Base-by-base conservation (phyloP, 208 protist genomes). In the Leishmania gerbilli region DNA sequence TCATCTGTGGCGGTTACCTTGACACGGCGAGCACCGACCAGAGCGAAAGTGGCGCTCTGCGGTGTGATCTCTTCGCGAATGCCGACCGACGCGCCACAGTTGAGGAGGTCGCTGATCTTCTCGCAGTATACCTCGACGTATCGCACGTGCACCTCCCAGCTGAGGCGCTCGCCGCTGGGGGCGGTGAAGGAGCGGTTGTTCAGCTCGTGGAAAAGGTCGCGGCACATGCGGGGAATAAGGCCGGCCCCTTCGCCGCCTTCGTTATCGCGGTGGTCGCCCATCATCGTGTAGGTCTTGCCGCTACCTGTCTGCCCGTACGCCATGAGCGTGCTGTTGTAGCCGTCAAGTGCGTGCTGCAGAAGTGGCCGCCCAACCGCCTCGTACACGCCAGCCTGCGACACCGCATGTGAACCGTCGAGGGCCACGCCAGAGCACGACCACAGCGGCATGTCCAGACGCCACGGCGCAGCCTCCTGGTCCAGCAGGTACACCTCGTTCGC, bases 41-140 rank as follows among this genome's bases (percentile, higher is more conserved):
- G 86, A 27, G 76, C 85, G 76, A 97, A 97, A 37, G 85, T 79
- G 34, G 89, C 89, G 74, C 89, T 90, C 55, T 91, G 82, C 1
- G 87, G 82, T 34, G 88, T 90, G 24, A 95, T 80, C 84, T 95
- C 92, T 75, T 97, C 94, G 17, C 92, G 86, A 19, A 95, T 68
- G 21, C 77, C 85, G 42, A 95, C 89, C 3, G 92, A 72, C 15
- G 91, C 85, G 42, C 87, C 86, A 78, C 77, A 79, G 84, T 95
- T 94, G 68, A 98, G 89, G 45, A 98, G 85, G 80, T 98, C 95
- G 65, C 89, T 94, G 40, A 97, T 90, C 55, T 90, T 91, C 84
- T 98, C 96, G 84, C 94, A 97, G 85, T 98, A 98, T 42, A 98
- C 90, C 85, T 98, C 95, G 31, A 98, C 89, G 80, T 95, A 98